Percentiles rank a stretch among this genome's conserved stretches.
Evolutionary conservation across 2,329 filamentous ascomycete species (phyloP).

Genomic region (Penicillium hordei): DNA sequence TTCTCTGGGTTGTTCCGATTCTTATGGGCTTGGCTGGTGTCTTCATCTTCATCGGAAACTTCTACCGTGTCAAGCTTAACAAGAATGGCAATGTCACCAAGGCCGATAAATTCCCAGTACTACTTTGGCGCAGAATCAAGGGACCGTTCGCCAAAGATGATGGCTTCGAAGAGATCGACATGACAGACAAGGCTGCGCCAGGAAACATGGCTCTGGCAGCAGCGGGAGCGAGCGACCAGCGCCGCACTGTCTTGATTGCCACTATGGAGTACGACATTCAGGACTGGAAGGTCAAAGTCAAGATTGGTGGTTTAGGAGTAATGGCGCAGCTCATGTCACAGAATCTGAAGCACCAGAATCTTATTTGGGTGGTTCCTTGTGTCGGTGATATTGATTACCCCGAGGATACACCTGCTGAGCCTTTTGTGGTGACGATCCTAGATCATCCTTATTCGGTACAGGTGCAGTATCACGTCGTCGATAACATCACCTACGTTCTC

Average conservation of each 20-base stretch:
- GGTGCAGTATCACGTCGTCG: constrained; percentile 63
- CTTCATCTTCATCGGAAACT: constrained; percentile 60
- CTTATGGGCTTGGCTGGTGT: constrained; percentile 52
- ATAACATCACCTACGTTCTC: constrained; percentile 68
- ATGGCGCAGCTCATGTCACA: constrained; percentile 71
- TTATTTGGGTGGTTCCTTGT: constrained; percentile 65
- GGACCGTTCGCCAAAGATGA: constrained; percentile 26
- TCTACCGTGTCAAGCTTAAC: constrained; percentile 65
- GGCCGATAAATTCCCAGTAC: constrained; percentile 39
- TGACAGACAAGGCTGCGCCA: constrained; percentile 14
- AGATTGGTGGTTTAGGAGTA: constrained; percentile 68
- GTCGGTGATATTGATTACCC: constrained; percentile 67
- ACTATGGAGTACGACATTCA: constrained; percentile 75
- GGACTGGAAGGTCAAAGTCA: constrained; percentile 69
- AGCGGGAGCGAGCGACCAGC: constrained; percentile 29
- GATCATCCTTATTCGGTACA: constrained; percentile 60
- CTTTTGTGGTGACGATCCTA: constrained; percentile 63
- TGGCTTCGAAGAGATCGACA: not conserved
- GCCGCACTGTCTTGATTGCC: constrained; percentile 62
- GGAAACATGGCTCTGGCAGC: constrained; percentile 33
- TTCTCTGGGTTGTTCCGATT: constrained; percentile 56
- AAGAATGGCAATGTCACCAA: constrained; percentile 56
- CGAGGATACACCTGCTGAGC: constrained; percentile 57
- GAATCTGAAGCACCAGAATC: constrained; percentile 62
- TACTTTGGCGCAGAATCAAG: constrained; percentile 40